Evolutionary conservation across 2,329 filamentous ascomycete genomes (phyloP).

Genomic region (Cryphonectria naterciae): DNA sequence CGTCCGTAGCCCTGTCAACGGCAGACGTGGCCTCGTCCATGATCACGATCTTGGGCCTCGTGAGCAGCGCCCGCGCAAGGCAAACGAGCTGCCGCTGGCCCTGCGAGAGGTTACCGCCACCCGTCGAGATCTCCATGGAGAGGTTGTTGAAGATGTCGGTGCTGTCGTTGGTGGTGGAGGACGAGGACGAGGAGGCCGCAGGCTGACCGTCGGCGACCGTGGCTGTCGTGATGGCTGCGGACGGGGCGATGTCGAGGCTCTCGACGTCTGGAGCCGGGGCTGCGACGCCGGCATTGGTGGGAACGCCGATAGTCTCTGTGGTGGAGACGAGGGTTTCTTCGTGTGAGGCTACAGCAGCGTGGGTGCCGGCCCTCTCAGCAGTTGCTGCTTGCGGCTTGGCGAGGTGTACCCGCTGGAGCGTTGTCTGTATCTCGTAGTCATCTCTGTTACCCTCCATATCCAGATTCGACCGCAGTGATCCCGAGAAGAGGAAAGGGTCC

Average conservation of each 20-base stretch:
- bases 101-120: constrained; percentile 46
- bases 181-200: not conserved
- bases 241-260: constrained; percentile 15
- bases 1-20: constrained; percentile 61
- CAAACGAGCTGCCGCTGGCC: constrained; percentile 55
- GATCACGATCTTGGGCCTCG: constrained; percentile 46
- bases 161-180: constrained; percentile 15
- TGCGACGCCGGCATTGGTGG: constrained; percentile 13
- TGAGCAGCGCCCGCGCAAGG: constrained; percentile 50
- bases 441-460: constrained; percentile 65
- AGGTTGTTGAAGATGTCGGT: constrained; percentile 41
- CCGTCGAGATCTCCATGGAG: constrained; percentile 38
- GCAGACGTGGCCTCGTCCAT: constrained; percentile 51
- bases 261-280: constrained; percentile 5
- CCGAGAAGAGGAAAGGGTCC: constrained; percentile 68
- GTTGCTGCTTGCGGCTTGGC: constrained; percentile 50
- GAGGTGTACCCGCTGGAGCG: constrained; percentile 64
- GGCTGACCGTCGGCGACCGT: constrained; percentile 1
- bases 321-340: constrained; percentile 31
- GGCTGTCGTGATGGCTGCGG: constrained; percentile 17
- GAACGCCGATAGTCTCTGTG: constrained; percentile 23
- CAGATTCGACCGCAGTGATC: constrained; percentile 65
- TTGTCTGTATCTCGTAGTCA: constrained; percentile 64
- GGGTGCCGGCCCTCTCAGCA: constrained; percentile 37
- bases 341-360: constrained; percentile 24